A percentile compares a stretch with the other conserved stretches of the same genome.
Evolutionary conservation across 768 basidiomycete species (phyloP).

Genomic region (Amylocystis lapponica): DNA sequence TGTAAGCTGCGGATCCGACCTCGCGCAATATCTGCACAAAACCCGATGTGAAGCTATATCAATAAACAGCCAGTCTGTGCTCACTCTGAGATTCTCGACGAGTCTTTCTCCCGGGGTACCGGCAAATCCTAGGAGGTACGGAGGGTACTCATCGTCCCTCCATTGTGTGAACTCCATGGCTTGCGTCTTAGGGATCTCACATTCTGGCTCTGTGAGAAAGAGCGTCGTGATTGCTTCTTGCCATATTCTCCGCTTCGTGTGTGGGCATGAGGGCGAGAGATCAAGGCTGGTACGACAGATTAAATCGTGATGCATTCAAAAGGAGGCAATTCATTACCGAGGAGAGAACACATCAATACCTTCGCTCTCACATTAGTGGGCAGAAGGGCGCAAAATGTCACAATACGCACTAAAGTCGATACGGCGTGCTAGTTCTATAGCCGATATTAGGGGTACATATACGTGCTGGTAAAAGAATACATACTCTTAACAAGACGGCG

Average conservation of each 20-base stretch:
- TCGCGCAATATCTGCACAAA: conserved; percentile 61
- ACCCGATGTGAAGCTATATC: background rate
- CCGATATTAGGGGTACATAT: background rate
- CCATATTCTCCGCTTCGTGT: conserved; percentile 69
- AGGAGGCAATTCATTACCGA: conserved; percentile 33
- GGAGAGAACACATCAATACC: conserved; percentile 82
- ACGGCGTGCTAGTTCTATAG: conserved; percentile 48
- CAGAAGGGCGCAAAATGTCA: background rate
- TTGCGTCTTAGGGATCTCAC: conserved; percentile 53
- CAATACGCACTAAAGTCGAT: conserved; percentile 66
- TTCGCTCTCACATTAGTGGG: conserved; percentile 19
- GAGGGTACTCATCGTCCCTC: conserved; percentile 52
- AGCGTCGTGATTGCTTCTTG: conserved; percentile 70
- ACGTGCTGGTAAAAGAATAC: conserved; percentile 12
- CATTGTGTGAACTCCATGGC: conserved; percentile 55
- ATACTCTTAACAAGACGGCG: conserved; percentile 59
- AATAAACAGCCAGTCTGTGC: background rate
- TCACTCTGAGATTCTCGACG: conserved; percentile 75
- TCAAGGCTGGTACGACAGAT: conserved; percentile 40
- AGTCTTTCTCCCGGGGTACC: conserved; percentile 67
- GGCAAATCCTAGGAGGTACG: conserved; percentile 60
- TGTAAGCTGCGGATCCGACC: conserved; percentile 53
- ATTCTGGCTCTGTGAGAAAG: conserved; percentile 53
- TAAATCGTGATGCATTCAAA: background rate
- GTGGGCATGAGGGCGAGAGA: conserved; percentile 48